phyloP scores from a whole-genome alignment of 208 protist species.

The Naegleria lovaniensis region DNA sequence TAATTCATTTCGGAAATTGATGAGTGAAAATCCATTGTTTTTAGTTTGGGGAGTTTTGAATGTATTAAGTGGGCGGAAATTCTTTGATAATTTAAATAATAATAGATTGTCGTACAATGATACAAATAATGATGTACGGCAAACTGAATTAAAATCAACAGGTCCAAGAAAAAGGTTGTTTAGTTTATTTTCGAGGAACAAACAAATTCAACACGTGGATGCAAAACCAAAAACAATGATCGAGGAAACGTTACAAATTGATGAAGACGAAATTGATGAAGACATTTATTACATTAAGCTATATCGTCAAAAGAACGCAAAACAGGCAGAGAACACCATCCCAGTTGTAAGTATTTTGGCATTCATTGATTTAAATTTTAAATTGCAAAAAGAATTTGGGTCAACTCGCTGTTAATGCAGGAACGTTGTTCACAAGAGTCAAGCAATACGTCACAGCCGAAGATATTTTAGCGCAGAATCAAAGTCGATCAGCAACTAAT shows the following conservation, averaged over 20 bases:
- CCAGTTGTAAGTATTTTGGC: not conserved
- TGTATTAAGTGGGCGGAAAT: not conserved
- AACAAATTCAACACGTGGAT: no score
- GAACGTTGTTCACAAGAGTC: not conserved
- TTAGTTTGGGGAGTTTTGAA: not conserved
- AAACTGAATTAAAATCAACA: not conserved
- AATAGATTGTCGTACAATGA: not conserved
- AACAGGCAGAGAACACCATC: not conserved
- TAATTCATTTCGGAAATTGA: not conserved
- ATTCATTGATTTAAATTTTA: not conserved
- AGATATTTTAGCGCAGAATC: not conserved
- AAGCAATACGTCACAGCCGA: not conserved
- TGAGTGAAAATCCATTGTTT: conserved; percentile 5
- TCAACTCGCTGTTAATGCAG: not conserved
- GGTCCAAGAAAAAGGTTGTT: no score
- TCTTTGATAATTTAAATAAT: not conserved
- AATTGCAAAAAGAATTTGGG: not conserved
- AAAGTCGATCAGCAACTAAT: not conserved
- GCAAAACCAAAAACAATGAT: no score
- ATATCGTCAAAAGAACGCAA: not conserved
- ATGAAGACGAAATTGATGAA: not conserved
- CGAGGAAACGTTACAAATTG: not conserved
- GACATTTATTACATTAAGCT: not conserved
- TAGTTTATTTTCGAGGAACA: no score
- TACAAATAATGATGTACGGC: no score